These are phyloP conservation scores for Dioszegia aurantiaca DNA, from an alignment of 768 basidiomycete genomes.

Conservation along the genomic window DNA sequence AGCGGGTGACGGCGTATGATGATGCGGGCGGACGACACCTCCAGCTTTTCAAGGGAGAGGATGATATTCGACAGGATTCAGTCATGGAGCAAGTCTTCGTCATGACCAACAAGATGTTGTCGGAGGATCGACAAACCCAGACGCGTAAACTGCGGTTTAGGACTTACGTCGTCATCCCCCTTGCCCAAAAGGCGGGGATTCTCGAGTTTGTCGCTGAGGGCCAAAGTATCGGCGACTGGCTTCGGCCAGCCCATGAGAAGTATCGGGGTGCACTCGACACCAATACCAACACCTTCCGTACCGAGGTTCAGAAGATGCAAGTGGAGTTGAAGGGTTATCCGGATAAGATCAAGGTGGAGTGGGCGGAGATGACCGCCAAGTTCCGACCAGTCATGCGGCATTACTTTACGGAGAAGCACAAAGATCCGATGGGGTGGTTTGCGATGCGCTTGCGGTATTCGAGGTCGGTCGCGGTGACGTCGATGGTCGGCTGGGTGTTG, in stretches of 20 bases:
- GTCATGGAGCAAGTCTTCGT: slow-evolving; percentile 98
- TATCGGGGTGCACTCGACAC: slow-evolving; percentile 64
- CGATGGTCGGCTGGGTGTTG: slow-evolving; percentile 87
- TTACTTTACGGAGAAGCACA: slow-evolving; percentile 87
- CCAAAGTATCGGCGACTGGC: slow-evolving; percentile 62
- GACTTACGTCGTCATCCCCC: slow-evolving; percentile 83
- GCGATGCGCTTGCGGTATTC: slow-evolving; percentile 82
- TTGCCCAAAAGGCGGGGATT: slow-evolving; percentile 74
- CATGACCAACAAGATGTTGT: slow-evolving; percentile 75
- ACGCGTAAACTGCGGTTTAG: slow-evolving; percentile 70
- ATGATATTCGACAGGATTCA: slow-evolving; percentile 93
- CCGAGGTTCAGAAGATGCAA: slow-evolving; percentile 50
- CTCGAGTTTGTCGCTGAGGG: slow-evolving; percentile 89
- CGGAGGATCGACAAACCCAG: slow-evolving; percentile 69
- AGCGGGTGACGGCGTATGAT: slow-evolving; percentile 70
- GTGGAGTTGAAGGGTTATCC: slow-evolving; percentile 25
- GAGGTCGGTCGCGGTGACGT: slow-evolving; percentile 86
- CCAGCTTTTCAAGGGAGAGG: slow-evolving; percentile 80
- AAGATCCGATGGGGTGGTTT: slow-evolving; percentile 86
- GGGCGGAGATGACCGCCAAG: slow-evolving; percentile 53
- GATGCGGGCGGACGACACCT: slow-evolving; percentile 64
- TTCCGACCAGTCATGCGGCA: slow-evolving; percentile 88
- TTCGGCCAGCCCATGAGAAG: slow-evolving; percentile 64
- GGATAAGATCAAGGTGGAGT: slow-evolving; percentile 42
- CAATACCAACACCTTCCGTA: slow-evolving; percentile 48